A percentile compares a stretch with the other conserved stretches of the same genome.
Conservation (phyloP, 768 basidiomycete genomes). For the Mycena rebaudengoi region DNA sequence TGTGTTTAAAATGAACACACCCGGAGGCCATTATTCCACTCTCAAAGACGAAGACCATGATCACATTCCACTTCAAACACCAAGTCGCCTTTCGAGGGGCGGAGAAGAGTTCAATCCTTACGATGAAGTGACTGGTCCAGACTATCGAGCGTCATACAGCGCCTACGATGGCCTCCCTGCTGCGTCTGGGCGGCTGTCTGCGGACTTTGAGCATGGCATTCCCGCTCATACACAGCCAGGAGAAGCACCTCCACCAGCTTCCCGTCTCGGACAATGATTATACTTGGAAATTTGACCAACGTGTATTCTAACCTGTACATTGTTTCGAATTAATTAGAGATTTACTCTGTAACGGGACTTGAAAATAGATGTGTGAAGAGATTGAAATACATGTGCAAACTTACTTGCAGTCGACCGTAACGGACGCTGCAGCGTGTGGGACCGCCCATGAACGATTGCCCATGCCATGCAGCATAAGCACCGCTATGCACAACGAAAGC, state of each 20-base stretch:
- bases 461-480: conserved; percentile 66
- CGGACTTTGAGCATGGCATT: conserved; percentile 5
- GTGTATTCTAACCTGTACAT: too few species aligned
- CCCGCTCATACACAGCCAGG: neutral
- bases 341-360: too few species aligned
- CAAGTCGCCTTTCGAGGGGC: conserved; percentile 24
- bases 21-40: conserved; percentile 37
- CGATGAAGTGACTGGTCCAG: conserved; percentile 34
- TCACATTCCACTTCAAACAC: conserved; percentile 16
- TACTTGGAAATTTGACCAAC: too few species aligned
- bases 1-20: conserved; percentile 44
- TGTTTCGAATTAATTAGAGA: too few species aligned
- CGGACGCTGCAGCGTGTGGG: too few species aligned
- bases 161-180: conserved; percentile 25
- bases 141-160: conserved; percentile 20
- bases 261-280: too few species aligned
- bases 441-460: too few species aligned
- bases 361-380: too few species aligned
- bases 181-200: too few species aligned
- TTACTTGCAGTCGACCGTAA: too few species aligned
- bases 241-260: too few species aligned
- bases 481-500: conserved; percentile 73
- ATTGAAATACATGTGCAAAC: neutral
- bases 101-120: conserved; percentile 52
- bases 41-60: conserved; percentile 28